phyloP scores from a whole-genome alignment of 83 land plant species.

The Thuja plicata region DNA sequence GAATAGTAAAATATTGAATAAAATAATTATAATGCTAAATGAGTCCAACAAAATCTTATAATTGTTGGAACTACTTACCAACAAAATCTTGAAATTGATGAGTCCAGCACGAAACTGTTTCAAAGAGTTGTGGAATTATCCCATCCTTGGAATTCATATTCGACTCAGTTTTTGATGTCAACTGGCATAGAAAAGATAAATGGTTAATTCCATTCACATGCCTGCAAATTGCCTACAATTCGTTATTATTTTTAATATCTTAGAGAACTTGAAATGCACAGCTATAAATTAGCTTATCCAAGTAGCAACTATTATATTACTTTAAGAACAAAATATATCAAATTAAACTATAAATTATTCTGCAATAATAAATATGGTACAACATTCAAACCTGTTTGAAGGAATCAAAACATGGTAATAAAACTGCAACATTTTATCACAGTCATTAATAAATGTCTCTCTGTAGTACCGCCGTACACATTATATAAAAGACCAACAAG shows the following conservation, averaged over 20 bases:
- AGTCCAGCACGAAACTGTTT: not conserved
- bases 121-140: slow-evolving; percentile 9
- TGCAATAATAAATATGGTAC: not conserved
- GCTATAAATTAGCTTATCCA: slow-evolving; percentile 7
- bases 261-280: not conserved
- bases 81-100: slow-evolving; percentile 8
- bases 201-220: not conserved
- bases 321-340: not conserved
- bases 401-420: not conserved
- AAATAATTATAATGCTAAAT: no score
- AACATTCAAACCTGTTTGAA: not conserved
- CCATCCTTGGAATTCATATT: not conserved
- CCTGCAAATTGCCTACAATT: not conserved
- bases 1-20: no score
- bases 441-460: not conserved
- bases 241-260: not conserved
- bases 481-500: not conserved
- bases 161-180: slow-evolving; percentile 6
- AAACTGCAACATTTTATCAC: not conserved
- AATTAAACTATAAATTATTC: not conserved
- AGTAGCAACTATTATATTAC: not conserved
- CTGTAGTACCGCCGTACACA: not conserved
- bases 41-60: no score
- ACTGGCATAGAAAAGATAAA: not conserved
- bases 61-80: slow-evolving; percentile 2